Evolutionary conservation across 371 early-diverging fungal species (phyloP).

Genomic region (Rhizopus microsporus): DNA sequence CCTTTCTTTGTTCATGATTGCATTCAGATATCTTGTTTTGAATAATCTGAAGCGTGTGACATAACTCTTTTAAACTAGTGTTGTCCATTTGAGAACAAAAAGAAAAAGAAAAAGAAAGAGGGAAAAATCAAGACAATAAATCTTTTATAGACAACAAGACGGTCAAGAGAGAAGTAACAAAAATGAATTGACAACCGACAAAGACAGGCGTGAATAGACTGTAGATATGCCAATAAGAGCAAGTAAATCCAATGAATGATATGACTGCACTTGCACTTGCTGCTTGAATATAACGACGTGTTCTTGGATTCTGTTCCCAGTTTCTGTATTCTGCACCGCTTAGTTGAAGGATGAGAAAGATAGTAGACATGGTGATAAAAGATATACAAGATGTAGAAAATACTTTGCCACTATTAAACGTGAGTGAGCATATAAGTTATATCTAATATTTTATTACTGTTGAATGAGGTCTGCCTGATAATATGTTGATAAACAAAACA

Average conservation of each 20-base stretch:
- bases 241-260: slow-evolving; percentile 22
- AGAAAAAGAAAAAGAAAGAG: too few relatives aligned
- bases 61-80: slow-evolving; percentile 3
- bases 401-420: slow-evolving; percentile 1
- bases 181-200: slow-evolving; percentile 10
- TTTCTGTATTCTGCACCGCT: slow-evolving; percentile 27
- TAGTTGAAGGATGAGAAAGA: slow-evolving; percentile 20
- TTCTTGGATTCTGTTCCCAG: slow-evolving; percentile 24
- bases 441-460: too few relatives aligned
- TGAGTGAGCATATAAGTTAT: too few relatives aligned
- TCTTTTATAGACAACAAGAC: neutral
- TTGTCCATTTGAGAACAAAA: neutral
- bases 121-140: neutral
- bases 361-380: slow-evolving; percentile 5
- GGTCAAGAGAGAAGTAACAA: slow-evolving; percentile 11
- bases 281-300: slow-evolving; percentile 23
- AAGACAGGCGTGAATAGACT: slow-evolving; percentile 21
- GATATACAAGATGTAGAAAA: slow-evolving; percentile 17
- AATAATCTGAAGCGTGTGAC: slow-evolving; percentile 8
- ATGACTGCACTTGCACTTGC: slow-evolving; percentile 20
- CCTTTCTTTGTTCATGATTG: slow-evolving; percentile 1
- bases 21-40: slow-evolving; percentile 10
- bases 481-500: slow-evolving; percentile 8
- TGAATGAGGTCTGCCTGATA: too few relatives aligned
- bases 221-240: slow-evolving; percentile 20